Conservation (phyloP, 140 eudicot species). For the Oenanthe javanica region DNA sequence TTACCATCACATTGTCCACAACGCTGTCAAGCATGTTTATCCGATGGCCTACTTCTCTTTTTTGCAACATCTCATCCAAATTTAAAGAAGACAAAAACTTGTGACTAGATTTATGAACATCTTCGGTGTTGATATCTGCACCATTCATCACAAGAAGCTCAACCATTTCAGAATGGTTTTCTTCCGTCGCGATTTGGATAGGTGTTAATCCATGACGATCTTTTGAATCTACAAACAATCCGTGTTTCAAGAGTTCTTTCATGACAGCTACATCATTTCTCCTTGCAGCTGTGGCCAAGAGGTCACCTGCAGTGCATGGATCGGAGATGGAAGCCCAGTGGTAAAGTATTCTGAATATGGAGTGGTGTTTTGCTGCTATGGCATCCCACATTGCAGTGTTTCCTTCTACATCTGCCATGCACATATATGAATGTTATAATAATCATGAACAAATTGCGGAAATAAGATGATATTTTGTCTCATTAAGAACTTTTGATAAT, state of each 20-base stretch:
- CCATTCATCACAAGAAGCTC: slow-evolving; percentile 64
- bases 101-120: slow-evolving; percentile 24
- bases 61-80: slow-evolving; percentile 45
- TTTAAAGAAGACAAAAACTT: slow-evolving; percentile 32
- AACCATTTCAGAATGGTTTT: slow-evolving; percentile 50
- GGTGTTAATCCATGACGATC: slow-evolving; percentile 69
- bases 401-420: slow-evolving; percentile 51
- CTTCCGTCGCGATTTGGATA: slow-evolving; percentile 52
- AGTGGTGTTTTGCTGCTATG: slow-evolving; percentile 61
- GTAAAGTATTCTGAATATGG: slow-evolving; percentile 60
- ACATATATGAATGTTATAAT: neutral
- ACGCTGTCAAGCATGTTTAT: slow-evolving; percentile 44
- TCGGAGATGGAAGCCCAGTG: slow-evolving; percentile 84
- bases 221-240: slow-evolving; percentile 61
- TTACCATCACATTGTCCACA: slow-evolving; percentile 12
- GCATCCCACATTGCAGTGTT: slow-evolving; percentile 94
- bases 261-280: slow-evolving; percentile 51
- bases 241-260: slow-evolving; percentile 71
- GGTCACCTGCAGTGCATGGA: slow-evolving; percentile 76
- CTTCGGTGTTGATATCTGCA: slow-evolving; percentile 29
- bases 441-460: neutral
- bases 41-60: slow-evolving; percentile 61
- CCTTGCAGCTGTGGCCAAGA: slow-evolving; percentile 59
- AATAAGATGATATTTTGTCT: neutral
- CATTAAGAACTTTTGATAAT: neutral